Evolutionary conservation across 2,329 filamentous ascomycete genomes (phyloP), one percentile per base, ranked within the genome.

Genomic region (Diaporthe humulicola): DNA sequence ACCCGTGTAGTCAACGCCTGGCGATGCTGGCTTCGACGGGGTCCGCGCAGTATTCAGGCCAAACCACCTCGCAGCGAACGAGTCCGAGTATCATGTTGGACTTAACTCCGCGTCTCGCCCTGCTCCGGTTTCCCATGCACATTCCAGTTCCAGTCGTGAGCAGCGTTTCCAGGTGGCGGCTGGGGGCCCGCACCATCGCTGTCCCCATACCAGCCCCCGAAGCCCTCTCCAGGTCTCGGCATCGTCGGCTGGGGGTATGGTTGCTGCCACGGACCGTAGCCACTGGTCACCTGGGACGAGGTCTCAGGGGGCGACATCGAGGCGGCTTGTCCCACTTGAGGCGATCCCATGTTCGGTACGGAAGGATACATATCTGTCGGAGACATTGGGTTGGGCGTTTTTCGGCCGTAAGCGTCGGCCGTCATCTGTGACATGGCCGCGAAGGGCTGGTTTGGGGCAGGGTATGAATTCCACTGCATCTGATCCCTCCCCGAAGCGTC

Each of bases 331-430:
- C 70, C 70, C 36, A 69, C 45, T 28, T 70, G 74, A 12, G 61
- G 45, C 28, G 74, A 52, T 25, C 66, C 67, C 74, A 76, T 76
- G 30, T 28, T 76, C 28, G 74, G 74, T 25, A 76, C 69, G 7
- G 86, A 79, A 5, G 84, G 81, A 72, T 89, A 89, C 70, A 88
- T 82, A 14, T 87, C 87, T 8, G 82, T 77, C 1, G 87, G 60
- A 8, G 74, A 81, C 73, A 87, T 80, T 4, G 81, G 77, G 28
- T 78, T 79, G 14, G 85, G 85, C 6, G 80, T 78, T 64, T 85
- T 86, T 75, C 87, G 84, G 54, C 87, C 87, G 73, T 86, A 88
- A 12, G 79, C 76, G 67, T 48, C 78, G 70, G 70, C 76, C 71
- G 81, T 78, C 48, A 83, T 80, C 30, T 85, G 83, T 7, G 83